Base-by-base conservation (phyloP, 2,329 filamentous ascomycete species). In the Teratosphaeria pseudoeucalypti region DNA sequence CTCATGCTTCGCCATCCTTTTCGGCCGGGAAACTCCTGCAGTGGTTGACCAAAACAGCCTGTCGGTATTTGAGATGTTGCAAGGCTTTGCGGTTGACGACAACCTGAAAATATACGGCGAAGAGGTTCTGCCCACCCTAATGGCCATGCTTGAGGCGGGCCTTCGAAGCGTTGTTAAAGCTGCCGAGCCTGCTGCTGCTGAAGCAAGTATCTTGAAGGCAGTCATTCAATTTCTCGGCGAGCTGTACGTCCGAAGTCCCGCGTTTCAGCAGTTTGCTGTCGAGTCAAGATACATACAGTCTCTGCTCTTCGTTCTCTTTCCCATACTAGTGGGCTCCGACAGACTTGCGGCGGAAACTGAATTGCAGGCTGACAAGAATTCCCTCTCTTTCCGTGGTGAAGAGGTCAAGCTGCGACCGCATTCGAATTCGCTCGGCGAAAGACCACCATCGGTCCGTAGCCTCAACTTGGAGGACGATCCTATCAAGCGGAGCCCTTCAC, bases 261-360 rank as follows among this genome's bases (percentile, higher is more conserved):
- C 82, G 29, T 97, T 97, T 71, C 83, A 88, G 59, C 91, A 96
- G 53, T 96, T 95, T 72, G 84, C 90, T 0, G 12, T 37, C 26
- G 82, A 81, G 0, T 95, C 92, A 0, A 87, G 89, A 53, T 97
- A 96, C 73, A 78, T 92, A 1, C 86, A 92, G 62, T 80, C 90
- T 54, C 77, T 99, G 3, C 79, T 96, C 0, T 83, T 85, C 39
- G 86, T 90, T 12, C 77, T 97, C 2, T 99, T 94, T 70, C 92
- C 94, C 1, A 84, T 94, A 19, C 82, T 96, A 56, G 91, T 96
- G 29, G 92, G 90, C 66, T 86, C 89, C 12, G 90, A 96, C 73
- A 82, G 86, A 26, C 86, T 96, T 47, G 87, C 84, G 58, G 86
- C 94, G 0, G 89, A 94, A 67, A 89, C 86, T 0, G 94, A 99